phyloP scores from a whole-genome alignment of 2,329 filamentous ascomycete genomes.

The Clonostachys chloroleuca region DNA sequence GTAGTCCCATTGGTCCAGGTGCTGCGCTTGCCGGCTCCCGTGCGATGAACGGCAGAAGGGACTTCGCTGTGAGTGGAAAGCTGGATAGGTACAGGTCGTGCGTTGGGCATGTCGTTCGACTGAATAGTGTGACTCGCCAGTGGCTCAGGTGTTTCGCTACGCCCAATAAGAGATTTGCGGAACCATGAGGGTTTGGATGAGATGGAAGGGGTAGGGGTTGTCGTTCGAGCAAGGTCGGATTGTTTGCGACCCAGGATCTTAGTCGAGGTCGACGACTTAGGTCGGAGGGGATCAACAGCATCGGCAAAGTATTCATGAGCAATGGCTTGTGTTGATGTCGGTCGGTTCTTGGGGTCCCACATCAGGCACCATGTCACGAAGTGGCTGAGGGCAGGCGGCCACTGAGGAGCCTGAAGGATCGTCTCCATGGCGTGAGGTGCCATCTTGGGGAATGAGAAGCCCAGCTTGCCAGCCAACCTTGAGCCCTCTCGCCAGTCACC shows the following conservation, averaged over 20 bases:
- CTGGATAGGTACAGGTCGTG: conserved; percentile 27
- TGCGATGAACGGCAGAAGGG: conserved; percentile 30
- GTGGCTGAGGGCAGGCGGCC: conserved; percentile 81
- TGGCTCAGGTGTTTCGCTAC: conserved; percentile 66
- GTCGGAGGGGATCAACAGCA: conserved; percentile 84
- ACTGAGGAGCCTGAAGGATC: conserved; percentile 84
- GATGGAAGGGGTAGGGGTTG: conserved; percentile 49
- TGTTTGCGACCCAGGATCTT: conserved; percentile 84
- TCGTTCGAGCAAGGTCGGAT: conserved; percentile 70
- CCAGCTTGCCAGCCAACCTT: conserved; percentile 87
- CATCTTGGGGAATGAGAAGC: conserved; percentile 99
- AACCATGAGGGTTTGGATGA: conserved; percentile 94
- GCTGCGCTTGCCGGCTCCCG: conserved; percentile 70
- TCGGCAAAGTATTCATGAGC: conserved; percentile 93
- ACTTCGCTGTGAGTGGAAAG: conserved; percentile 24
- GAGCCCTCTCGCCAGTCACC: conserved; percentile 97
- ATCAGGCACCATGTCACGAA: conserved; percentile 99
- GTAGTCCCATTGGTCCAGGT: conserved; percentile 87
- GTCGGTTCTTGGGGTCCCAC: conserved; percentile 93
- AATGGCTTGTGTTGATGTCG: conserved; percentile 90
- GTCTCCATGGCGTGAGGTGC: conserved; percentile 95
- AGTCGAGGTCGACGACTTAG: conserved; percentile 78
- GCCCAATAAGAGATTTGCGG: conserved; percentile 84
- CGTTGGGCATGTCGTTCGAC: conserved; percentile 39
- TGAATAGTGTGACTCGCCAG: conserved; percentile 36